A percentile compares a stretch with the other conserved stretches of the same genome.
Conservation (phyloP, 2,329 filamentous ascomycete species). For the Fusarium lyarnte region DNA sequence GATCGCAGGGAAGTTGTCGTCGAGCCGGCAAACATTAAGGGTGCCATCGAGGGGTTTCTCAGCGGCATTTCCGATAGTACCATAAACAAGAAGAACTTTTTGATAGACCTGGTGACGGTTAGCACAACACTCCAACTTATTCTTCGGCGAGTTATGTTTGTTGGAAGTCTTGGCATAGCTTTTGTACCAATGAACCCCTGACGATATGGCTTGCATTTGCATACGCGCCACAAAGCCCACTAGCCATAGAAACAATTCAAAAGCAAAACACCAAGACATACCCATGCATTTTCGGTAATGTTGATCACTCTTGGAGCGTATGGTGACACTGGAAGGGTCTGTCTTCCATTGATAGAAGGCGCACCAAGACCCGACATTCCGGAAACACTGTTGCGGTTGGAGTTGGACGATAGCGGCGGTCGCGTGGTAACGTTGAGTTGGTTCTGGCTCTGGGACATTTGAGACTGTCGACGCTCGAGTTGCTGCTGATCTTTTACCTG, state of each 20-base stretch:
- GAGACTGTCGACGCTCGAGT: conserved; percentile 28
- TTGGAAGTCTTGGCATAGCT: conserved; percentile 12
- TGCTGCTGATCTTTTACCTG: conserved; percentile 61
- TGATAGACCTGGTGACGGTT: conserved; percentile 77
- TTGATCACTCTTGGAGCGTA: conserved; percentile 85
- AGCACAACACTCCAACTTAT: conserved; percentile 27
- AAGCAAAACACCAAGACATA: conserved; percentile 57
- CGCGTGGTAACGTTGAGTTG: conserved; percentile 45
- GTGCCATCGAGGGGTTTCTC: conserved; percentile 79
- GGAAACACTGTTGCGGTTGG: conserved; percentile 71
- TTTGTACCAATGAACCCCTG: conserved; percentile 21
- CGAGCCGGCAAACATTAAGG: conserved; percentile 80
- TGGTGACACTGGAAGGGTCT: conserved; percentile 72
- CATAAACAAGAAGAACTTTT: conserved; percentile 84
- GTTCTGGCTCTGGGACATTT: conserved; percentile 31
- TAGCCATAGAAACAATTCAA: conserved; percentile 5
- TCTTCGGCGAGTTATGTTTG: neutral
- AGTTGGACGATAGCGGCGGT: conserved; percentile 53
- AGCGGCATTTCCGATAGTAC: conserved; percentile 79
- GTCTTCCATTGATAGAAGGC: conserved; percentile 63
- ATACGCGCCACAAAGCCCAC: conserved; percentile 16
- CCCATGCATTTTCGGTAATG: conserved; percentile 84
- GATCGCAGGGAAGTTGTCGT: conserved; percentile 84
- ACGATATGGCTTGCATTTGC: conserved; percentile 21
- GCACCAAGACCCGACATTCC: conserved; percentile 71